These are phyloP conservation scores for Artomyces pyxidatus DNA, from an alignment of 768 basidiomycete species.

Conservation along the genomic window DNA sequence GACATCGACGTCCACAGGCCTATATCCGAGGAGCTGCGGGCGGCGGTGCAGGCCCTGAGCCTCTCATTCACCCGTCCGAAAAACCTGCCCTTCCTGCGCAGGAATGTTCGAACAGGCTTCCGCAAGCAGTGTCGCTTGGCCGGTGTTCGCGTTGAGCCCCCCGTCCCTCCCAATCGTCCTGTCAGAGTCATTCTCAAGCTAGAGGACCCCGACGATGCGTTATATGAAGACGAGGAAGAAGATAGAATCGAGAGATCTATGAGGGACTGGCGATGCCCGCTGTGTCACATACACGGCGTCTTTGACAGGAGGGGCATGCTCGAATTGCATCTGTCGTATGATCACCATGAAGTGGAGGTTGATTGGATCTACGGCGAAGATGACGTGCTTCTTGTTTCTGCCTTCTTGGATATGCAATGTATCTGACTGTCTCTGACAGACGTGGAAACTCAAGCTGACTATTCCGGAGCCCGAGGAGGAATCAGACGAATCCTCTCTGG, in stretches of 20 bases:
- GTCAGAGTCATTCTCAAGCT: too few species aligned
- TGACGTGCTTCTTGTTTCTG: constrained; percentile 3
- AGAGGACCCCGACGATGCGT: constrained; percentile 26
- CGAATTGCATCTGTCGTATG: constrained; percentile 38
- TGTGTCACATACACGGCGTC: constrained; percentile 39
- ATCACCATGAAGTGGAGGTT: constrained; percentile 35
- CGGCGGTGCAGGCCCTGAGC: too few species aligned
- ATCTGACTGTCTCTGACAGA: background rate
- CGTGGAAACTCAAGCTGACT: background rate
- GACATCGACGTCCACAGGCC: too few species aligned
- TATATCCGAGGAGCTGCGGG: too few species aligned
- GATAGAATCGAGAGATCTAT: too few species aligned
- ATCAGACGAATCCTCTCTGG: background rate
- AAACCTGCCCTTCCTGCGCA: constrained; percentile 46
- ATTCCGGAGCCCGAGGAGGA: background rate
- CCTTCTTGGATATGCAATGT: background rate
- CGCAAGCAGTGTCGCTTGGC: constrained; percentile 32
- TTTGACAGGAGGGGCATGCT: constrained; percentile 39
- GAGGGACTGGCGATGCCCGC: constrained; percentile 39
- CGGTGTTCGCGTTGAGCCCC: too few species aligned
- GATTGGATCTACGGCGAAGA: constrained; percentile 28
- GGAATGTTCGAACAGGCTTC: constrained; percentile 46
- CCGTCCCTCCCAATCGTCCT: too few species aligned
- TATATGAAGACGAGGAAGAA: constrained; percentile 17
- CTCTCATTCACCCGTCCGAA: too few species aligned